Percentiles rank a stretch among this genome's conserved stretches.
Conservation (phyloP, 2,329 filamentous ascomycete species). For the Cercospora brassicicola region DNA sequence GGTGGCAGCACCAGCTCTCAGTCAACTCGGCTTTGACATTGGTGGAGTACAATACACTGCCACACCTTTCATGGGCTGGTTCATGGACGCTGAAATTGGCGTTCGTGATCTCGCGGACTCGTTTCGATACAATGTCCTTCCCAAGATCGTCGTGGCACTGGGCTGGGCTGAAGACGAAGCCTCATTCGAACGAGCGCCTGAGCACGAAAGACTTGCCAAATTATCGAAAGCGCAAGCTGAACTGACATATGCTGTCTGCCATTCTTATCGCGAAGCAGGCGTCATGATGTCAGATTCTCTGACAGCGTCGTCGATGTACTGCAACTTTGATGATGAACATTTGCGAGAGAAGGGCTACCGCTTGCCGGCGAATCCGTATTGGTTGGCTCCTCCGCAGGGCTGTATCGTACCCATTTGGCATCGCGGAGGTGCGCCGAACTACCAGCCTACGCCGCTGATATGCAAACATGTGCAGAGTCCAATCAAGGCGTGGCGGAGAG, state of each 20-base stretch:
- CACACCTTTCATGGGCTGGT: slow-evolving; percentile 20
- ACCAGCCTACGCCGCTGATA: slow-evolving; percentile 12
- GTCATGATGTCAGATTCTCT: slow-evolving; percentile 14
- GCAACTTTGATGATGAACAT: slow-evolving; percentile 14
- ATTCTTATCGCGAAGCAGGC: slow-evolving; percentile 4
- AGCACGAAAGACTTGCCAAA: slow-evolving; percentile 8
- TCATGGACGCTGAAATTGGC: slow-evolving; percentile 20
- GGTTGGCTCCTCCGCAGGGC: slow-evolving; percentile 13
- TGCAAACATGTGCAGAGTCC: slow-evolving; percentile 11
- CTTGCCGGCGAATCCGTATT: slow-evolving; percentile 14
- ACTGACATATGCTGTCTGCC: slow-evolving; percentile 13
- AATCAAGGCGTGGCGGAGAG: slow-evolving; percentile 11
- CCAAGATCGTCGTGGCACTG: slow-evolving; percentile 6
- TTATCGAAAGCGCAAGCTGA: slow-evolving; percentile 12
- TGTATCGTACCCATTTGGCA: slow-evolving; percentile 17
- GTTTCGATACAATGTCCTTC: slow-evolving; percentile 12
- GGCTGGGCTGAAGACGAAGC: slow-evolving; percentile 3
- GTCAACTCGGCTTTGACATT: slow-evolving; percentile 16
- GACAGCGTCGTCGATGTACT: slow-evolving; percentile 13
- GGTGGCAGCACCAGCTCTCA: slow-evolving; percentile 16
- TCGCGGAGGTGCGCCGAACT: slow-evolving; percentile 13
- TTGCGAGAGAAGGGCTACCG: slow-evolving; percentile 5
- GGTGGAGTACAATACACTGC: slow-evolving; percentile 19
- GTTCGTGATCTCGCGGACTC: slow-evolving; percentile 12
- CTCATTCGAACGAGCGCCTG: slow-evolving; percentile 9